Conservation (phyloP, 2,329 filamentous ascomycete species). For the Bipolaris sorokiniana region DNA sequence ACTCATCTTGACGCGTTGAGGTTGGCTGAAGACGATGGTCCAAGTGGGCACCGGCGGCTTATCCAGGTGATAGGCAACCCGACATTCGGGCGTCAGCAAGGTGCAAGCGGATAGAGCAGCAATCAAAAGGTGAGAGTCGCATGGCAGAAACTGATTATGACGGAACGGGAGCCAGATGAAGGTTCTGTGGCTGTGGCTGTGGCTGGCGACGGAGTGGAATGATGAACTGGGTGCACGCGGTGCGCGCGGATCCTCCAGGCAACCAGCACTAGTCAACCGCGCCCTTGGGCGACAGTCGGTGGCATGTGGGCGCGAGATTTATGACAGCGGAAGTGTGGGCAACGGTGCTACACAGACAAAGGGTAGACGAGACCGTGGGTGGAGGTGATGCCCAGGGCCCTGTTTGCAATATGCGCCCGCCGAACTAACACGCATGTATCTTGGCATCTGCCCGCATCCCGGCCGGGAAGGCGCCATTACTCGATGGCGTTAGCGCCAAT, state of each 20-base stretch:
- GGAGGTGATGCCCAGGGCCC: neutral
- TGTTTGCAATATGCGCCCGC: constrained; percentile 6
- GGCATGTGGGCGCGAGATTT: neutral
- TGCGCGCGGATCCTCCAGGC: constrained; percentile 23
- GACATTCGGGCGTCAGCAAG: constrained; percentile 9
- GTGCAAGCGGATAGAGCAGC: neutral
- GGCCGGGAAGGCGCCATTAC: constrained; percentile 15
- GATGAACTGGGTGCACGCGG: constrained; percentile 34
- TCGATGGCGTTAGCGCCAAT: constrained; percentile 18
- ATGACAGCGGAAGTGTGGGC: neutral
- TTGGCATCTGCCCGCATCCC: constrained; percentile 14
- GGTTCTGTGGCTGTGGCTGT: constrained; percentile 14
- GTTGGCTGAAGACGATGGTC: neutral
- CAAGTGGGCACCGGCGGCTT: constrained; percentile 20
- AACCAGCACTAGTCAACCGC: constrained; percentile 17
- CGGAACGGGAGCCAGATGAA: constrained; percentile 24
- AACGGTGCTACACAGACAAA: neutral
- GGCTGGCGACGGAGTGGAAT: constrained; percentile 5
- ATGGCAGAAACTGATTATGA: constrained; percentile 21
- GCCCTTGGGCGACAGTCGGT: neutral
- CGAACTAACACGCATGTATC: neutral
- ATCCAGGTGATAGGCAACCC: constrained; percentile 15
- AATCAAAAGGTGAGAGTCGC: constrained; percentile 15
- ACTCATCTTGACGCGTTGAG: constrained; percentile 21
- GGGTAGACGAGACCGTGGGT: neutral